Evolutionary conservation across 2,329 filamentous ascomycete genomes (phyloP), one percentile per base, ranked within the genome.

Genomic region (Ilyonectria mors-panacis): DNA sequence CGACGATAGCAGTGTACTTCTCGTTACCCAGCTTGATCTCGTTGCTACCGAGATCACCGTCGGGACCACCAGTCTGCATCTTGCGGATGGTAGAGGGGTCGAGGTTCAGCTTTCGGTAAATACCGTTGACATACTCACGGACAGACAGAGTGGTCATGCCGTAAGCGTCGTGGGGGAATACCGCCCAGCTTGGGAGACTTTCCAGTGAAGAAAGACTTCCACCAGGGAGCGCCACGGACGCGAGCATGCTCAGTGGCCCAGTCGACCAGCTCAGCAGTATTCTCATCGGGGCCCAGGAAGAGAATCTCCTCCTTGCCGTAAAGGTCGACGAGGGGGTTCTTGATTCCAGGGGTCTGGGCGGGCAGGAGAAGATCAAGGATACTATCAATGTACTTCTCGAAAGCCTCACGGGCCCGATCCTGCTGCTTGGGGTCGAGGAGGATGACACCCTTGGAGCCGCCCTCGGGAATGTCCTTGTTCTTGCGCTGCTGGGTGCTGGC

Each of bases 151-250:
- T 98, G 1, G 96, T 99, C 96, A 99, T 99, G 76, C 96, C 96
- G 78, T 99, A 99, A 45, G 87, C 84, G 80, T 99, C 96, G 82
- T 99, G 96, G 42, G 42, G 96, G 96, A 74, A 99, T 99, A 78
- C 96, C 96, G 70, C 96, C 96, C 15, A 99, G 88, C 82, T 93
- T 96, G 59, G 94, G 96, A 74, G 94, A 97, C 88, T 99, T 99
- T 78, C 96, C 96, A 2, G 96, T 99, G 87, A 99, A 99, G 89
- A 99, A 99, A 0, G 96, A 99, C 87, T 99, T 99, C 96, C 96
- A 99, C 94, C 95, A 99, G 30, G 94, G 94, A 5, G 96, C 96
- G 51, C 94, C 94, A 75, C 96, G 91, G 68, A 85, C 85, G 59
- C 94, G 90, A 67, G 96, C 96, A 81, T 99, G 96, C 81, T 96